A percentile compares a stretch with the other conserved stretches of the same genome.
These are phyloP conservation scores for Teratosphaeriaceae sp. DNA, from an alignment of 2,329 filamentous ascomycete species.

Conservation along the genomic window DNA sequence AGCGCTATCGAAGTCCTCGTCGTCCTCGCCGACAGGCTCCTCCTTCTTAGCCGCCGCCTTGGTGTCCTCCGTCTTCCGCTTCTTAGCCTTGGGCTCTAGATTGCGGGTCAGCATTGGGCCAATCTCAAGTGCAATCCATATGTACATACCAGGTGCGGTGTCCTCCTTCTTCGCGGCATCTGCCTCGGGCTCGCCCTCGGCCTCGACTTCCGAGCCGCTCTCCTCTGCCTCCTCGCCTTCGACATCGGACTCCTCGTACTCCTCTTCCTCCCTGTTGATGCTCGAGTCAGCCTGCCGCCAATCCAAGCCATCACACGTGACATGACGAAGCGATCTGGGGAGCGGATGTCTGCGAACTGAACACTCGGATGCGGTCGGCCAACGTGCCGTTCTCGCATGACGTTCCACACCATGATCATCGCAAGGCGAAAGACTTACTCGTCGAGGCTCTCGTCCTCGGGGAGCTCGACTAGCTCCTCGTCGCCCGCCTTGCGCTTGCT, in stretches of 20 bases:
- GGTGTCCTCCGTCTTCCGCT: conserved; percentile 22
- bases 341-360: too few species aligned
- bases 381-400: too few species aligned
- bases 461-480: conserved; percentile 4
- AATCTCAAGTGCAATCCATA: not conserved
- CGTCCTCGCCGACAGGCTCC: conserved; percentile 16
- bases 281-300: too few species aligned
- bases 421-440: not conserved
- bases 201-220: conserved; percentile 6
- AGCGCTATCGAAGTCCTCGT: conserved; percentile 11
- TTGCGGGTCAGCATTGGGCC: not conserved
- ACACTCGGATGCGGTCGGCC: too few species aligned
- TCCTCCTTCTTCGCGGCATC: not conserved
- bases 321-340: too few species aligned
- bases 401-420: not conserved
- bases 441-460: conserved; percentile 1
- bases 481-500: conserved; percentile 5
- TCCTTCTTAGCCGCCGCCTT: not conserved
- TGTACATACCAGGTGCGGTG: not conserved
- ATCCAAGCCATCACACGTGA: too few species aligned
- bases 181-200: not conserved
- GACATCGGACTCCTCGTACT: conserved; percentile 6
- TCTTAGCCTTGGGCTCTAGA: conserved; percentile 23
- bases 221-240: conserved; percentile 9
- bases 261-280: conserved; percentile 7